Evolutionary conservation across 1,284 basidiomycete genomes (phyloP).

Genomic region (Marasmius tenuissimus): DNA sequence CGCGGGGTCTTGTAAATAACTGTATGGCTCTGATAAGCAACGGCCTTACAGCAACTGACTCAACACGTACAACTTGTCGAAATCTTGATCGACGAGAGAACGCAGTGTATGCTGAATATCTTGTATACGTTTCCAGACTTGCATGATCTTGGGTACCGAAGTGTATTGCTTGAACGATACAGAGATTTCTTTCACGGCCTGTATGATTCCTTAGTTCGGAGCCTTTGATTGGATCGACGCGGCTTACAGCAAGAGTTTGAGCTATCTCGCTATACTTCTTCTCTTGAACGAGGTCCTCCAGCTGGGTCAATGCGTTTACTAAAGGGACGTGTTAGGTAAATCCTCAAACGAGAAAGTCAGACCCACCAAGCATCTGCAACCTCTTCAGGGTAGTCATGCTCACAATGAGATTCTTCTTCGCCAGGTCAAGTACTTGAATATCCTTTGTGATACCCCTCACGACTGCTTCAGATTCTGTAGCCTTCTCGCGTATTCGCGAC

Average conservation of each 20-base stretch:
- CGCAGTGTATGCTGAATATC: conserved; percentile 78
- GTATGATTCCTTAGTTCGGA: conserved; percentile 9
- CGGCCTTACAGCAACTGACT: not conserved
- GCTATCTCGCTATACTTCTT: conserved; percentile 84
- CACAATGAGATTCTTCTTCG: conserved; percentile 89
- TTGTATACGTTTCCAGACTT: conserved; percentile 77
- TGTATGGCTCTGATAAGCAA: conserved; percentile 26
- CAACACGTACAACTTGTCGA: conserved; percentile 80
- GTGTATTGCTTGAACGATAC: conserved; percentile 75
- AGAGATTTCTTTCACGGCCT: conserved; percentile 89
- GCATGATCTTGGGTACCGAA: conserved; percentile 73
- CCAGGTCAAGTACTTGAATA: conserved; percentile 92
- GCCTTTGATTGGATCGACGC: not conserved
- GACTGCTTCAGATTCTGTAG: conserved; percentile 93
- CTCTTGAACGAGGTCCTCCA: conserved; percentile 77
- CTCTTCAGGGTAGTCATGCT: conserved; percentile 92
- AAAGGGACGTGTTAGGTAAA: not conserved
- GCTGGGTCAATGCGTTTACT: conserved; percentile 84
- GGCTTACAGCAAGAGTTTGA: conserved; percentile 71
- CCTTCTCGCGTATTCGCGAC: conserved; percentile 92
- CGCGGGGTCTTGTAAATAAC: conserved; percentile 77
- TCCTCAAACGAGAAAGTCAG: not conserved
- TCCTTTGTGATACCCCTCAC: conserved; percentile 96
- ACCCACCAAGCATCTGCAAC: conserved; percentile 90
- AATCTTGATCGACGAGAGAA: conserved; percentile 81